phyloP scores from a whole-genome alignment of 257 asterid genomes.

The Ophiorrhiza pumila region DNA sequence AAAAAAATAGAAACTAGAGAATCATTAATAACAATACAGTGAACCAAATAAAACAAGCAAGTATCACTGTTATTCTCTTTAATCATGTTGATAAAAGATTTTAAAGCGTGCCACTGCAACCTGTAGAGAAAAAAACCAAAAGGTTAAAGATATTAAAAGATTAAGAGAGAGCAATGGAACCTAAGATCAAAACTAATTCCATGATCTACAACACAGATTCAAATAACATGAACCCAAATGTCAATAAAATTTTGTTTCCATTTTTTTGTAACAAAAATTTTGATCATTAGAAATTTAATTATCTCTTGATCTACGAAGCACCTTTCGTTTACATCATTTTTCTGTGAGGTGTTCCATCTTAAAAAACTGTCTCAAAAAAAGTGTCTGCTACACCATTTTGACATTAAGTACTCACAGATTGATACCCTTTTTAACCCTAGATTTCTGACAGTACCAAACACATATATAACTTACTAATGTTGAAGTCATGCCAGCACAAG shows the following conservation, averaged over 20 bases:
- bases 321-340: neutral
- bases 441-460: slow-evolving; percentile 8
- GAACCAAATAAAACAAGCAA: neutral
- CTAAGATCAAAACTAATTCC: too few relatives aligned
- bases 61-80: neutral
- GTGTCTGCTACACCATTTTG: neutral
- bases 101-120: neutral
- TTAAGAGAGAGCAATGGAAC: neutral
- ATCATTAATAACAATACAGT: neutral
- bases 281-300: neutral
- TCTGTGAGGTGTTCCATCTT: neutral
- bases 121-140: neutral
- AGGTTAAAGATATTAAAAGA: neutral
- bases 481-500: slow-evolving; percentile 99
- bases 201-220: neutral
- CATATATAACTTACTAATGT: slow-evolving; percentile 80
- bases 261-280: neutral
- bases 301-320: neutral
- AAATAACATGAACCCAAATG: neutral
- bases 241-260: neutral
- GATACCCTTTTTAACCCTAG: slow-evolving; percentile 1
- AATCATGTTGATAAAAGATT: neutral
- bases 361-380: neutral
- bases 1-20: neutral
- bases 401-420: neutral